These are phyloP conservation scores for Litchi chinensis DNA, from an alignment of 345 rosid species.

Conservation along the genomic window DNA sequence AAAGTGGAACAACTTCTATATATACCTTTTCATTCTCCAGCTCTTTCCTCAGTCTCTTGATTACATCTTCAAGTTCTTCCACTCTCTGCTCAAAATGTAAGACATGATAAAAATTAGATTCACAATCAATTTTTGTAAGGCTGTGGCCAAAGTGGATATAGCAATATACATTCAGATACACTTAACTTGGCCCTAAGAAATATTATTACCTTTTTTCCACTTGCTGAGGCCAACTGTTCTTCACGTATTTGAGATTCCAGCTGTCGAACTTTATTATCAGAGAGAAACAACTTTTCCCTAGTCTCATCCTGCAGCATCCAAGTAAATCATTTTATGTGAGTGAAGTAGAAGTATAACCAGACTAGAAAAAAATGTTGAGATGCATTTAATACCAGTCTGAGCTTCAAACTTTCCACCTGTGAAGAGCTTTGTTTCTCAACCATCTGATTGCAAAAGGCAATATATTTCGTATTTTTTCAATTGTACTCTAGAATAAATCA, in stretches of 20 bases:
- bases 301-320: constrained; percentile 69
- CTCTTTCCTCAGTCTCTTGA: constrained; percentile 55
- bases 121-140: constrained; percentile 9
- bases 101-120: constrained; percentile 15
- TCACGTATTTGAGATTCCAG: constrained; percentile 81
- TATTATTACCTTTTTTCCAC: constrained; percentile 60
- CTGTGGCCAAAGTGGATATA: constrained; percentile 3
- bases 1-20: constrained; percentile 28
- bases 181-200: constrained; percentile 8
- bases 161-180: constrained; percentile 3
- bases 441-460: constrained; percentile 52
- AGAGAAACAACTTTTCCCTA: constrained; percentile 75
- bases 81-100: constrained; percentile 58
- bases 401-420: constrained; percentile 73
- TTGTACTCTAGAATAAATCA: constrained; percentile 9
- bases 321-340: constrained; percentile 3
- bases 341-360: background rate
- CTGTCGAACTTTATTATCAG: constrained; percentile 90
- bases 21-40: constrained; percentile 90
- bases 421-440: constrained; percentile 73
- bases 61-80: constrained; percentile 78
- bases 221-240: constrained; percentile 64
- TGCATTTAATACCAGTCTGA: constrained; percentile 64
- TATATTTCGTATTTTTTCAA: constrained; percentile 20
- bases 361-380: background rate